Evolutionary conservation across 306 rosid species (phyloP), one percentile per base, ranked within the genome.

Genomic region (Geum urbanum): DNA sequence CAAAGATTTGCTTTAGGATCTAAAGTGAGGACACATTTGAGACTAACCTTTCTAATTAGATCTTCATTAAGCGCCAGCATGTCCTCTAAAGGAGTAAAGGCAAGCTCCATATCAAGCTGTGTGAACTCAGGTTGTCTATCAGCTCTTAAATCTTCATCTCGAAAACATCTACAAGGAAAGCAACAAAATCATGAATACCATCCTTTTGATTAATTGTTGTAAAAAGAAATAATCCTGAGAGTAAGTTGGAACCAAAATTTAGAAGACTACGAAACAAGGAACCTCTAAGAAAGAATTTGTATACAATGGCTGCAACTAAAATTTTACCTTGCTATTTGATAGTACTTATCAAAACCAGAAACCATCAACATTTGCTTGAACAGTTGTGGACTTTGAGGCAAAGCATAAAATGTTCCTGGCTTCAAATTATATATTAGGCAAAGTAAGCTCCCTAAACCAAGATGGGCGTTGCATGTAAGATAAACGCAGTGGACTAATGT

Each of bases 301-400:
- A 58, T 66, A 75, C 49, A 35, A 19, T 35, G 47, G 14, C 37
- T 54, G 14, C 20, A 72, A 24, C 27, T 24, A 13, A 78, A 68
- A 39, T 18, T 20, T 63, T 72, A 90, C 98, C 96, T 87, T 71
- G 97, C 98, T 81, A 94, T 65, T 79, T 90, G 98, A 76, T 94
- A 94, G 71, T 94, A 94, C 81, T 82, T 90, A 71, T 90, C 97
- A 80, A 88, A 94, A 74, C 98, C 97, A 76, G 97, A 84, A 19
- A 94, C 97, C 98, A 88, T 90, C 73, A 94, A 82, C 98, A 90
- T 90, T 85, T 94, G 98, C 83, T 94, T 94, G 82, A 91, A 94
- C 66, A 94, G 86, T 83, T 88, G 97, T 1, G 98, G 98, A 80
- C 98, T 94, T 88, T 94, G 98, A 58, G 96, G 98, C 86, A 94